Evolutionary conservation across 805 yeast species (phyloP), one percentile per base, ranked within the genome.

Genomic region (Huiozyma naganishii): DNA sequence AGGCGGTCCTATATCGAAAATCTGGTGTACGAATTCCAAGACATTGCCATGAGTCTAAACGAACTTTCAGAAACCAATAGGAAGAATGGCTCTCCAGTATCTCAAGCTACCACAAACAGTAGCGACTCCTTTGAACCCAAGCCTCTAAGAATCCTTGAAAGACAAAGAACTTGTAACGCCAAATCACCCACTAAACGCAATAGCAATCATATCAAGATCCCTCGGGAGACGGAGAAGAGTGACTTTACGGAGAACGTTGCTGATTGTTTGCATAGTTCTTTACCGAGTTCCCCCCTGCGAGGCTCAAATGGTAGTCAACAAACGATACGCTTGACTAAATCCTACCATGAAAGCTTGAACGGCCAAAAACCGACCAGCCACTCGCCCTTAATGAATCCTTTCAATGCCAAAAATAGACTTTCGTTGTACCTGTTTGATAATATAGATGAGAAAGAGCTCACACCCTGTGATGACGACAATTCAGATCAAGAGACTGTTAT

Each of bases 361-460:
- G 35, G 47, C 7, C 38, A 46, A 34, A 32, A 39, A 29, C 42
- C 32, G 17, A 41, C 37, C 32, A 41, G 37, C 36, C 23, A 4
- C 23, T 17, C 4, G 23, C 32, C 34, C 30, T 17, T 46, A 29
- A 35, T 44, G 13, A 43, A 36, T 29, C 39, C 41, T 29, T 61
- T 62, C 43, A 58, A 58, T 40, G 55, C 55, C n/a, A 57, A 56
- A 27, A 62, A 62, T 36, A 52, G 67, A 29, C 43, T 62, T n/a
- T 62, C 67, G 1, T 51, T 61, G 6, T 54, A 63, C 3, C 45
- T 61, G 23, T 54, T 58, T 30, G 61, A 58, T 30, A 61, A 58
- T 33, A 52, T 51, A 23, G 39, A 35, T 12, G 6, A 36, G 12
- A 23, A 9, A 10, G 30, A 7, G 6, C 11, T 28, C 48, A 44